Conservation (phyloP, 2,329 filamentous ascomycete species). For the Cucurbitaria berberidis region DNA sequence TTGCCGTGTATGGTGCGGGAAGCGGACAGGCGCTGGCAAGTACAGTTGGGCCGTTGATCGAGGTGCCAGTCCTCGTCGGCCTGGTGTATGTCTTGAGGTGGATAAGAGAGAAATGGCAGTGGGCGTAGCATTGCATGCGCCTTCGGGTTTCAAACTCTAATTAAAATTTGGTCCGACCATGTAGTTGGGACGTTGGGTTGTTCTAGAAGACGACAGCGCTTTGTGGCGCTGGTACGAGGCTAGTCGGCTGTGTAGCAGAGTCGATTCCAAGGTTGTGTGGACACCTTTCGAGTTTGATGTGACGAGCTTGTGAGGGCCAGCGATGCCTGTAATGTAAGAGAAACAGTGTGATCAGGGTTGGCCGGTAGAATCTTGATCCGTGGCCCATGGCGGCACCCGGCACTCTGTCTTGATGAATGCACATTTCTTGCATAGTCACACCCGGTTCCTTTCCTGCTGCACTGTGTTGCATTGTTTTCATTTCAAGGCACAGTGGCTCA, state of each 20-base stretch:
- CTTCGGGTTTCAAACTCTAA: background rate
- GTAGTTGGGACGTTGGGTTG: slow-evolving; percentile 10
- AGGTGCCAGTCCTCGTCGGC: slow-evolving; percentile 80
- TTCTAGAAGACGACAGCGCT: slow-evolving; percentile 11
- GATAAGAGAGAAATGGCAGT: slow-evolving; percentile 61
- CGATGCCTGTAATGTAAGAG: too few relatives aligned
- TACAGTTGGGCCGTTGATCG: slow-evolving; percentile 84
- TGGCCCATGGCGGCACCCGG: slow-evolving; percentile 7
- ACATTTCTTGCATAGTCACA: background rate
- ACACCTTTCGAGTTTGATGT: background rate
- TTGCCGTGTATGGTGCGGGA: slow-evolving; percentile 77
- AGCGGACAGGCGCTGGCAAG: slow-evolving; percentile 82
- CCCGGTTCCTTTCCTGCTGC: background rate
- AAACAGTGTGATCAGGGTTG: too few relatives aligned
- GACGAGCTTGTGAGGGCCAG: background rate
- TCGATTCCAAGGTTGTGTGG: background rate
- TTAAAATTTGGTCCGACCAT: background rate
- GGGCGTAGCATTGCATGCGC: slow-evolving; percentile 45
- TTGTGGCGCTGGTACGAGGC: background rate
- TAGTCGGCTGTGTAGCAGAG: background rate
- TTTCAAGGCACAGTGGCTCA: background rate
- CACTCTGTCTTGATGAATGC: background rate
- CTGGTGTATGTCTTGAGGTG: slow-evolving; percentile 77
- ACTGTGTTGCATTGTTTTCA: background rate
- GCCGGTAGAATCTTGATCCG: background rate